A percentile compares a stretch with the other conserved stretches of the same genome.
phyloP scores from a whole-genome alignment of 495 filamentous ascomycete species.

The Neurospora tetraspora region DNA sequence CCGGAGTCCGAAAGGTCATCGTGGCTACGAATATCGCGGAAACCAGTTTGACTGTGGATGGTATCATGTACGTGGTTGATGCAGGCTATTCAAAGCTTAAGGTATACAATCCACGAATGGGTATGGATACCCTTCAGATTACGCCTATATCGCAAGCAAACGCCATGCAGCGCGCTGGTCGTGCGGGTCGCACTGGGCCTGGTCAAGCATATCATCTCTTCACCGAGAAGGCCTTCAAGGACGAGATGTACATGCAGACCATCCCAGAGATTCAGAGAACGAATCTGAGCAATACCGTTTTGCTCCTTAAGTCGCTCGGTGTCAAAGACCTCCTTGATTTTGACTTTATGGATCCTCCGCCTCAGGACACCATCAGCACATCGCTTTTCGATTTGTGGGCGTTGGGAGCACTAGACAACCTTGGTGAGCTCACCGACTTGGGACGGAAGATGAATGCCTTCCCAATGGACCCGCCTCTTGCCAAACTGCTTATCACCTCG shows the following conservation, averaged over 20 bases:
- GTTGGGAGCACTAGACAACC: constrained; percentile 82
- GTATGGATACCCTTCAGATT: constrained; percentile 98
- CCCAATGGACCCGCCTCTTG: constrained; percentile 90
- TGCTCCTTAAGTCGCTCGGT: constrained; percentile 88
- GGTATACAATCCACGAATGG: constrained; percentile 97
- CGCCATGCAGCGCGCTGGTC: constrained; percentile 82
- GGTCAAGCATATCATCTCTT: constrained; percentile 93
- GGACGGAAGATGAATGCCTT: constrained; percentile 94
- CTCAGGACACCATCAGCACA: constrained; percentile 95
- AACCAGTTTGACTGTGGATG: constrained; percentile 95
- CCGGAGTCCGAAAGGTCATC: constrained; percentile 92
- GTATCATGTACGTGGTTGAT: constrained; percentile 99
- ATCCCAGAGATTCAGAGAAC: constrained; percentile 98
- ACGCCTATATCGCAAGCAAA: constrained; percentile 98
- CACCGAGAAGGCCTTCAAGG: constrained; percentile 89
- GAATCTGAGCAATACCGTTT: constrained; percentile 87
- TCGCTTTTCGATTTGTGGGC: constrained; percentile 98
- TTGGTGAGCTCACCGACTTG: constrained; percentile 81
- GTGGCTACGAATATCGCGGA: constrained; percentile 99
- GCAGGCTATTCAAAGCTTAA: constrained; percentile 95
- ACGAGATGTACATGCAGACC: constrained; percentile 94
- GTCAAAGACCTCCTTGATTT: constrained; percentile 95
- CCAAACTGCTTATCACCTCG: constrained; percentile 86
- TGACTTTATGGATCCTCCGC: constrained; percentile 98
- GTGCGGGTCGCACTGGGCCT: constrained; percentile 89